A percentile compares a stretch with the other conserved stretches of the same genome.
These are phyloP conservation scores for Crepidotus variabilis DNA, from an alignment of 768 basidiomycete genomes.

Conservation along the genomic window DNA sequence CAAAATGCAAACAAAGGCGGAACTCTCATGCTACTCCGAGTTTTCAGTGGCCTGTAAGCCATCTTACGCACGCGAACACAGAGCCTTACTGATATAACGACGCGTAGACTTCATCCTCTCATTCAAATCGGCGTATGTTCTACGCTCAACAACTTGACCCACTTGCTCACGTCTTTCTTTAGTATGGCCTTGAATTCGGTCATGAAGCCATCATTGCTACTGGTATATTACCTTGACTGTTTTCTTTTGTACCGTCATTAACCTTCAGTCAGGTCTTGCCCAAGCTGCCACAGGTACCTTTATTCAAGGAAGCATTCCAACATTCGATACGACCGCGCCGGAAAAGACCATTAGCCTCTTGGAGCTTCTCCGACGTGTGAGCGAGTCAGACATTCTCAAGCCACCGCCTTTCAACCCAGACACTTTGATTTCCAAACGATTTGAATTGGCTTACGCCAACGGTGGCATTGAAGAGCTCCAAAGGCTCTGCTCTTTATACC, in stretches of 20 bases:
- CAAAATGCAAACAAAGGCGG: slow-evolving; percentile 29
- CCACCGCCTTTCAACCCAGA: slow-evolving; percentile 54
- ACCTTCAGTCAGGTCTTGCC: slow-evolving; percentile 35
- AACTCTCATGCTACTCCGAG: slow-evolving; percentile 29
- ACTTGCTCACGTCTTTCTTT: not conserved
- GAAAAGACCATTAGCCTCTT: slow-evolving; percentile 33
- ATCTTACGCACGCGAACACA: not conserved
- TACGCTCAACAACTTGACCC: slow-evolving; percentile 3
- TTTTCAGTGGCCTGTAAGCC: slow-evolving; percentile 31
- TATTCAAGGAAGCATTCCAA: slow-evolving; percentile 26
- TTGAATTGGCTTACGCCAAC: slow-evolving; percentile 27
- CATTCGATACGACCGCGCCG: slow-evolving; percentile 18
- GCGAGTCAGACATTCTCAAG: slow-evolving; percentile 42
- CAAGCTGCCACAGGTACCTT: slow-evolving; percentile 41
- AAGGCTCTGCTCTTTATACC: slow-evolving; percentile 38
- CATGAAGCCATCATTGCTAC: slow-evolving; percentile 46
- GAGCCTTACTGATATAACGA: not conserved
- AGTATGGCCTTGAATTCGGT: slow-evolving; percentile 55
- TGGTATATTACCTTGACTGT: slow-evolving; percentile 25
- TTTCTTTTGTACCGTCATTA: not conserved
- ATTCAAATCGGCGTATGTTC: slow-evolving; percentile 50
- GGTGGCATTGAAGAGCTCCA: slow-evolving; percentile 42
- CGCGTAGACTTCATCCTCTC: slow-evolving; percentile 45
- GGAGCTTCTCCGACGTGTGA: slow-evolving; percentile 45
- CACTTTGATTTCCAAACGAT: slow-evolving; percentile 32